These are phyloP conservation scores for Ceratobasidium sp. DNA, from an alignment of 1,284 basidiomycete species.

Conservation along the genomic window DNA sequence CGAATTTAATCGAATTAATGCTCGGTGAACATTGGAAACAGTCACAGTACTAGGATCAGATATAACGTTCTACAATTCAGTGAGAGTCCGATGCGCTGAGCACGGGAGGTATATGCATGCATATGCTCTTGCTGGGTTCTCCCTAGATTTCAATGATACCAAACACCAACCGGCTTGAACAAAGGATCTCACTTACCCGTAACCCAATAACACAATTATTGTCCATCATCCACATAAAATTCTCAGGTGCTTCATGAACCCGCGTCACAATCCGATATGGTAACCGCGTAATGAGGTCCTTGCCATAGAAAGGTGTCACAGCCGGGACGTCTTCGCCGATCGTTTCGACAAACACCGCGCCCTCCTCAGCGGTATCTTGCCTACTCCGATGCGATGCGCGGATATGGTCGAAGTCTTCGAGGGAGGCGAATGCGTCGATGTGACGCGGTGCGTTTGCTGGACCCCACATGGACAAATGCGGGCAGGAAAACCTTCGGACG, in stretches of 20 bases:
- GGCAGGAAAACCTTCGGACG: slow-evolving; percentile 14
- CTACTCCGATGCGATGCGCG: slow-evolving; percentile 59
- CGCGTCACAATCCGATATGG: slow-evolving; percentile 36
- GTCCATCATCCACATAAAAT: slow-evolving; percentile 37
- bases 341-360: slow-evolving; percentile 27
- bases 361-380: neutral
- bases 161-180: neutral
- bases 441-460: slow-evolving; percentile 12
- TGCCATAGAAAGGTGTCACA: slow-evolving; percentile 13
- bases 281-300: neutral
- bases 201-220: slow-evolving; percentile 35
- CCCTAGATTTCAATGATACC: slow-evolving; percentile 5
- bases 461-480: slow-evolving; percentile 21
- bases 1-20: too few species aligned
- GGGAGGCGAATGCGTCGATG: slow-evolving; percentile 49
- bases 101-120: slow-evolving; percentile 22
- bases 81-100: too few species aligned
- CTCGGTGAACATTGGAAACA: too few species aligned
- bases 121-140: slow-evolving; percentile 34
- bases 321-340: slow-evolving; percentile 33
- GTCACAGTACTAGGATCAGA: too few species aligned
- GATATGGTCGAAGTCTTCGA: slow-evolving; percentile 64
- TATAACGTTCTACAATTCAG: too few species aligned
- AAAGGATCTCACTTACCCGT: slow-evolving; percentile 1
- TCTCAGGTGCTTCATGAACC: neutral